These are phyloP conservation scores for Aspergillus ustus DNA, from an alignment of 2,329 filamentous ascomycete species.

Conservation along the genomic window DNA sequence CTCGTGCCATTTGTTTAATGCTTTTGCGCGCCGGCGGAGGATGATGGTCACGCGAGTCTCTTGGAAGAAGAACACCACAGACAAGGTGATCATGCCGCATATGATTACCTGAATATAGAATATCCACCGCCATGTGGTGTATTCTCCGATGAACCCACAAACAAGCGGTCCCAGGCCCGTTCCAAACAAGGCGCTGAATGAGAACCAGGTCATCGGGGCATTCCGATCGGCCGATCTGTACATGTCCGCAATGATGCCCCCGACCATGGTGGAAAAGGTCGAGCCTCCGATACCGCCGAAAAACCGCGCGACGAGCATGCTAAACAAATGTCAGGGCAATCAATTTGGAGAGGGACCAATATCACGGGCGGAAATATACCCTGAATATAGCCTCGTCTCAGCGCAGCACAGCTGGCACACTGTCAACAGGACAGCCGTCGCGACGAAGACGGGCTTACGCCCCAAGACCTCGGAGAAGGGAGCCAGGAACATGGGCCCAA, in stretches of 20 bases:
- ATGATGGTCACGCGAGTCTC: constrained; percentile 84
- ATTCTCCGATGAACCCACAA: constrained; percentile 69
- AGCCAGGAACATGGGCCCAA: constrained; percentile 85
- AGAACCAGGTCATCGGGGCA: constrained; percentile 87
- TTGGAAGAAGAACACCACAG: constrained; percentile 72
- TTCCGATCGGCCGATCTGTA: constrained; percentile 80
- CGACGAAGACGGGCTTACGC: constrained; percentile 78
- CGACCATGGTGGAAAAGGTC: constrained; percentile 85
- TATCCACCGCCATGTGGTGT: constrained; percentile 79
- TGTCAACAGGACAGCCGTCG: constrained; percentile 73
- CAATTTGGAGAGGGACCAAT: too few species aligned
- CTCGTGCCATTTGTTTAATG: constrained; percentile 79
- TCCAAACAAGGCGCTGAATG: constrained; percentile 75
- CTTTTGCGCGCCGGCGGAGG: constrained; percentile 72
- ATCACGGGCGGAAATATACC: constrained; percentile 43
- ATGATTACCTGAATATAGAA: constrained; percentile 84
- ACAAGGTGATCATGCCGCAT: constrained; percentile 64
- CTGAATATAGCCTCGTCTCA: constrained; percentile 69
- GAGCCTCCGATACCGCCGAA: constrained; percentile 75
- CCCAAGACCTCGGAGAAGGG: constrained; percentile 90
- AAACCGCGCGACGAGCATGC: constrained; percentile 72
- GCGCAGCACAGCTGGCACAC: constrained; percentile 74
- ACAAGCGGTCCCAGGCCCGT: constrained; percentile 79
- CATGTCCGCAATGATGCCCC: constrained; percentile 87
- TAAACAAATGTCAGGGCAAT: too few species aligned